Conservation (phyloP, 192 early-diverging fungal species). For the Jimgerdemannia lactiflua region DNA sequence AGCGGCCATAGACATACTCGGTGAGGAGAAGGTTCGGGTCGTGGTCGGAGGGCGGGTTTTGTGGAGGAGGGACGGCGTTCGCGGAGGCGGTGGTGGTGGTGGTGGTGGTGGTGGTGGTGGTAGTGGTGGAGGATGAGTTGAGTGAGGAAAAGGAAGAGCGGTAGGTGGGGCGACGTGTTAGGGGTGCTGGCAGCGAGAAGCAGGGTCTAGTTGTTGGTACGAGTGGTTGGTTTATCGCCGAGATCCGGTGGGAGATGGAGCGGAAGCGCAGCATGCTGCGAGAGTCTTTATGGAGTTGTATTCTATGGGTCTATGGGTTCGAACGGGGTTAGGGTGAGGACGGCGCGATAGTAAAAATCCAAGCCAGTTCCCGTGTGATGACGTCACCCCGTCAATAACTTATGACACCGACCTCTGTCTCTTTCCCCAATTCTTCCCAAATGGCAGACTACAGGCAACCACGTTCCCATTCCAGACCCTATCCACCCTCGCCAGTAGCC, state of each 20-base stretch:
- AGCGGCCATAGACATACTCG: conserved; percentile 38
- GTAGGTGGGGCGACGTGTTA: neutral
- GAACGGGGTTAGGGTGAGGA: too few relatives aligned
- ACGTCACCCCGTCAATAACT: too few relatives aligned
- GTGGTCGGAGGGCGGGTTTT: neutral
- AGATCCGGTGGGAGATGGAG: too few relatives aligned
- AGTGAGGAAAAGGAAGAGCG: neutral
- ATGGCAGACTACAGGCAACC: neutral
- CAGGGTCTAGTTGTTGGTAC: neutral
- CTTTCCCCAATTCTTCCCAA: too few relatives aligned
- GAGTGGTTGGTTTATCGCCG: too few relatives aligned
- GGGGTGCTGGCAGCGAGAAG: neutral
- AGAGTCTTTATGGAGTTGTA: too few relatives aligned
- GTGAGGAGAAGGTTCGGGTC: conserved; percentile 24
- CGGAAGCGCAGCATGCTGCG: neutral
- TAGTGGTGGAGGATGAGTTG: neutral
- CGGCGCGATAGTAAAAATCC: too few relatives aligned
- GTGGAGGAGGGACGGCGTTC: neutral
- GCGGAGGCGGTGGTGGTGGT: neutral
- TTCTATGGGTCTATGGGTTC: too few relatives aligned
- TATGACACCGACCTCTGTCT: too few relatives aligned
- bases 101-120: neutral
- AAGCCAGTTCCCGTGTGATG: too few relatives aligned
- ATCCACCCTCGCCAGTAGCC: neutral
- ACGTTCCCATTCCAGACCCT: neutral